Percentiles rank a stretch among this genome's conserved stretches.
Conservation (phyloP, 257 asterid genomes). For the Buddleja alternifolia region DNA sequence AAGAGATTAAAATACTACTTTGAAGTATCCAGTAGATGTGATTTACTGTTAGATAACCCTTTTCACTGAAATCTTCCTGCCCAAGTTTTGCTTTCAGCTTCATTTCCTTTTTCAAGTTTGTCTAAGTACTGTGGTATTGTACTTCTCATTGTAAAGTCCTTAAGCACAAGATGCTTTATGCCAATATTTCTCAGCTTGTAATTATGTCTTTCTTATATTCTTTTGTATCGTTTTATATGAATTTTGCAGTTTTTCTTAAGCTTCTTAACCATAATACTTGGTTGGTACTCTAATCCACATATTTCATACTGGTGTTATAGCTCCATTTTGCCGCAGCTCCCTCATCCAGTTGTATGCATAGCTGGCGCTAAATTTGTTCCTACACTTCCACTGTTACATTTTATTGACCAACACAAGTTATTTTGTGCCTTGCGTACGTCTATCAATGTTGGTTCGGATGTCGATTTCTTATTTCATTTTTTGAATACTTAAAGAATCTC, state of each 20-base stretch:
- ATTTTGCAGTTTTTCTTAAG: not conserved
- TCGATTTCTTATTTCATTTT: not conserved
- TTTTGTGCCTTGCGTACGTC: not conserved
- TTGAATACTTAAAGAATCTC: not conserved
- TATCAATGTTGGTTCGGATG: not conserved
- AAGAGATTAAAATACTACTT: not conserved
- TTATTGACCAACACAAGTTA: not conserved
- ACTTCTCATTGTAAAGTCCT: not conserved
- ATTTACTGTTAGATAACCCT: slow-evolving; percentile 3
- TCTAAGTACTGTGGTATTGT: not conserved
- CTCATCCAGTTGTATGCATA: not conserved
- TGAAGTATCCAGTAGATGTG: not conserved
- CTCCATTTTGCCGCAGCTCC: slow-evolving; percentile 2
- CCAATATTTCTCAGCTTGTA: not conserved
- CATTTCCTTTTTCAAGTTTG: slow-evolving; percentile 9
- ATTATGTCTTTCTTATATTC: not conserved
- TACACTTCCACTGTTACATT: not conserved
- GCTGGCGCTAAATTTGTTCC: not conserved
- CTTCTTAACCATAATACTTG: not conserved
- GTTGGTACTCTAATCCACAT: not conserved
- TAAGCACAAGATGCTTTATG: not conserved
- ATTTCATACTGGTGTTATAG: not conserved
- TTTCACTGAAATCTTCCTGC: not conserved
- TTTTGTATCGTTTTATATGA: not conserved
- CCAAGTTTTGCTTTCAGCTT: not conserved